Evolutionary conservation across 2,329 filamentous ascomycete species (phyloP).

Genomic region (Neonectria punicea): DNA sequence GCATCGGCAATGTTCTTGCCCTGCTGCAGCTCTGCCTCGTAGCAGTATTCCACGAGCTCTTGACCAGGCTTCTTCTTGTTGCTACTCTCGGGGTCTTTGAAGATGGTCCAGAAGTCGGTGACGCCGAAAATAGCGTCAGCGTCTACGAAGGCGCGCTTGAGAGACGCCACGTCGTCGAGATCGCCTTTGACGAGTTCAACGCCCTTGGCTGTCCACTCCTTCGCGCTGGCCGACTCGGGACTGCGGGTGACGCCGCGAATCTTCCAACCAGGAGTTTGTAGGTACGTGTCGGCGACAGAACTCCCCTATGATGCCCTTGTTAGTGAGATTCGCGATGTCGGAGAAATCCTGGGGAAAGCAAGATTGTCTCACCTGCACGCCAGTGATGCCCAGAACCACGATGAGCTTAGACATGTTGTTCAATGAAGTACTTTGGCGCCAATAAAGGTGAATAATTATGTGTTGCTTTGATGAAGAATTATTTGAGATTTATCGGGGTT

Average conservation of each 20-base stretch:
- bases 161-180: constrained; percentile 11
- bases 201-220: constrained; percentile 15
- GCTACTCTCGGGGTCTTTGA: constrained; percentile 14
- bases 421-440: background rate
- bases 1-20: constrained; percentile 57
- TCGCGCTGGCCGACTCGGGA: background rate
- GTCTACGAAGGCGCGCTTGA: constrained; percentile 24
- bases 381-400: constrained; percentile 14
- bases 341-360: no score
- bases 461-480: background rate
- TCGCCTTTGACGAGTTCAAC: constrained; percentile 30
- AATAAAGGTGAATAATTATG: background rate
- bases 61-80: constrained; percentile 11
- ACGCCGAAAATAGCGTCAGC: constrained; percentile 30
- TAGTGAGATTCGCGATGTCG: background rate
- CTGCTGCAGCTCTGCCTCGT: constrained; percentile 43
- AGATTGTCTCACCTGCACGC: constrained; percentile 7
- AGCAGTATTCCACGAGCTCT: constrained; percentile 15
- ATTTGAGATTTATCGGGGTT: background rate
- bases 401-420: constrained; percentile 10
- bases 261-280: constrained; percentile 19
- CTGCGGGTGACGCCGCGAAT: constrained; percentile 31
- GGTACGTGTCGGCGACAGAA: constrained; percentile 27
- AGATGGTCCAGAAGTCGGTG: constrained; percentile 26
- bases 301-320: constrained; percentile 17